A percentile compares a stretch with the other conserved stretches of the same genome.
These are phyloP conservation scores for Myxozyma udenii DNA, from an alignment of 805 yeast species.

Conservation along the genomic window DNA sequence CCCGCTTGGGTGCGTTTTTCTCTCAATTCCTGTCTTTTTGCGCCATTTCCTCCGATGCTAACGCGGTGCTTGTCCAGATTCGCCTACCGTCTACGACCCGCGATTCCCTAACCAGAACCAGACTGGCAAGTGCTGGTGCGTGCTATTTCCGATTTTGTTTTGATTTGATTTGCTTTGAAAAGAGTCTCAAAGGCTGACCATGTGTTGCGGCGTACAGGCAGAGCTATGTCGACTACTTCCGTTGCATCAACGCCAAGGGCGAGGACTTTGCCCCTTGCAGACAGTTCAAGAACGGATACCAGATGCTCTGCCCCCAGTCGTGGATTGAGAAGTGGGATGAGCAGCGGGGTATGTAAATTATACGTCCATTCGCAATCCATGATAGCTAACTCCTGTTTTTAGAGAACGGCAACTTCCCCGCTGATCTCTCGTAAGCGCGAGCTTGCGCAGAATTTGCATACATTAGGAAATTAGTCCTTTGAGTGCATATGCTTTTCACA, in stretches of 20 bases:
- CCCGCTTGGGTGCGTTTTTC: too few relatives aligned
- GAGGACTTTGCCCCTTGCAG: slow-evolving; percentile 96
- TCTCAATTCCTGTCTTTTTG: too few relatives aligned
- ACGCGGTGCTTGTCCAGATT: not conserved
- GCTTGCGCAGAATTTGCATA: too few relatives aligned
- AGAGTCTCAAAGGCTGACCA: too few relatives aligned
- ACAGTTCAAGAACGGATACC: slow-evolving; percentile 85
- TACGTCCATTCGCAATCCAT: not conserved
- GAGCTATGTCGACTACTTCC: slow-evolving; percentile 95
- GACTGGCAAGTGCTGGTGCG: slow-evolving; percentile 88
- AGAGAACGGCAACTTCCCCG: slow-evolving; percentile 34
- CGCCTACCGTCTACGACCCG: not conserved
- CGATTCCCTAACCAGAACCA: slow-evolving; percentile 96
- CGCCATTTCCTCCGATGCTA: too few relatives aligned
- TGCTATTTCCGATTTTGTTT: too few relatives aligned
- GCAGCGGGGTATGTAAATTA: slow-evolving; percentile 38
- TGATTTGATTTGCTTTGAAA: too few relatives aligned
- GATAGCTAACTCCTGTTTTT: not conserved
- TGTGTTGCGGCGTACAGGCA: slow-evolving; percentile 46
- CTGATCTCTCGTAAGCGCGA: slow-evolving; percentile 29
- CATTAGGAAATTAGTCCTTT: not conserved
- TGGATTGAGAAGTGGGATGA: slow-evolving; percentile 45
- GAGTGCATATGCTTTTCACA: too few relatives aligned
- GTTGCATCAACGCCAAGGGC: slow-evolving; percentile 94
- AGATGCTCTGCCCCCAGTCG: slow-evolving; percentile 38